Conservation (phyloP, 2,329 filamentous ascomycete species). For the Colletotrichum phormii region DNA sequence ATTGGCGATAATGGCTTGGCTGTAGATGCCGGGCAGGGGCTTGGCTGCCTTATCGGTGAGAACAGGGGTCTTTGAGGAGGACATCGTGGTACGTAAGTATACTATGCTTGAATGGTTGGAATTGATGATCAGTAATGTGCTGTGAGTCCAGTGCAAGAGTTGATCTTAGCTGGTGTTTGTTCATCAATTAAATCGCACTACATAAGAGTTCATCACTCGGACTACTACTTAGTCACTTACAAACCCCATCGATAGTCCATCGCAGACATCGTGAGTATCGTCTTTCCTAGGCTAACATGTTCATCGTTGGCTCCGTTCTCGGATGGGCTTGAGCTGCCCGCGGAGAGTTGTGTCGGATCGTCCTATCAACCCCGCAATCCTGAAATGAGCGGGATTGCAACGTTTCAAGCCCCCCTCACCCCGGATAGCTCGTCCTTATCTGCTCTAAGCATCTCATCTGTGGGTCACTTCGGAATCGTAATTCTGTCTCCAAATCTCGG, state of each 20-base stretch:
- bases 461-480: background rate
- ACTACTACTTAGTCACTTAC: background rate
- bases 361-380: slow-evolving; percentile 12
- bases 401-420: background rate
- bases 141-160: background rate
- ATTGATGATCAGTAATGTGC: too few relatives aligned
- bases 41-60: slow-evolving; percentile 55
- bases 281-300: background rate
- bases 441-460: background rate
- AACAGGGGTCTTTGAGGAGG: slow-evolving; percentile 48
- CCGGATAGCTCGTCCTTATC: background rate
- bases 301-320: background rate
- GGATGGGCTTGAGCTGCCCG: background rate
- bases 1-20: slow-evolving; percentile 73
- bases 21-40: slow-evolving; percentile 53
- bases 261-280: background rate
- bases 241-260: background rate
- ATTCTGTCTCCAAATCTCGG: background rate
- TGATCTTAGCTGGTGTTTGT: background rate
- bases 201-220: background rate
- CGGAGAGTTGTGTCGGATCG: slow-evolving; percentile 1
- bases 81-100: slow-evolving; percentile 4
- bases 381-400: background rate
- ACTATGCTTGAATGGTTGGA: background rate
- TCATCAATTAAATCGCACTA: background rate